Evolutionary conservation across 768 basidiomycete species (phyloP).

Genomic region (Xanthoconium purpureum): DNA sequence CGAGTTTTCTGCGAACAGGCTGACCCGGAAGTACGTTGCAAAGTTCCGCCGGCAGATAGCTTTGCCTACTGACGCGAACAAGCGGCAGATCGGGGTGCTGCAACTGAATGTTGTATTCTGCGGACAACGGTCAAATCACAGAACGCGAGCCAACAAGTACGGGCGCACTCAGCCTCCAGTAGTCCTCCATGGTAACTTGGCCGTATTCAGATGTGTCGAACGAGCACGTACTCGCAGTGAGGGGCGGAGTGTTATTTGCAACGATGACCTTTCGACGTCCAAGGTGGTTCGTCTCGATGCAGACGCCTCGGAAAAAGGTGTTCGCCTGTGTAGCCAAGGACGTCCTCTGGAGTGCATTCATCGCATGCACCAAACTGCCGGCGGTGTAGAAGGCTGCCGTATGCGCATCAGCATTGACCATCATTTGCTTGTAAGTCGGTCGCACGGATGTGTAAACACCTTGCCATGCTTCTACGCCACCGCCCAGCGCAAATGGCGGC

Average conservation of each 20-base stretch:
- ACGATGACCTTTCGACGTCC: background rate
- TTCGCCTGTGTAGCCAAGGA: background rate
- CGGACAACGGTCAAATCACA: background rate
- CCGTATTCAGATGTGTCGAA: background rate
- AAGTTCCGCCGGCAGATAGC: background rate
- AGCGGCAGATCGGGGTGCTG: background rate
- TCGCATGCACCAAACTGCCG: background rate
- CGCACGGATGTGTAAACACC: background rate
- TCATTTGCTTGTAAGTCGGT: background rate
- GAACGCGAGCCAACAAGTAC: too few species aligned
- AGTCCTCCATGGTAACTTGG: background rate
- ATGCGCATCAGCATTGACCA: background rate
- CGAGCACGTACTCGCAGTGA: background rate
- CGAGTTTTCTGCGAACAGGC: rapidly evolving
- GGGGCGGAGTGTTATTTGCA: background rate
- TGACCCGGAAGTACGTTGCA: background rate
- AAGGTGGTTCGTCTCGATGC: background rate
- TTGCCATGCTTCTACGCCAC: background rate
- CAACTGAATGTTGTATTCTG: background rate
- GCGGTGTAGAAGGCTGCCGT: background rate
- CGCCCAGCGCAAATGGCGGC: background rate
- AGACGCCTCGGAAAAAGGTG: background rate
- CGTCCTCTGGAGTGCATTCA: background rate
- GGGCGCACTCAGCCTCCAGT: background rate
- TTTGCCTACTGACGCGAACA: background rate